These are phyloP conservation scores for Pseudogymnoascus sp. DNA, from an alignment of 2,329 filamentous ascomycete genomes.

Conservation along the genomic window DNA sequence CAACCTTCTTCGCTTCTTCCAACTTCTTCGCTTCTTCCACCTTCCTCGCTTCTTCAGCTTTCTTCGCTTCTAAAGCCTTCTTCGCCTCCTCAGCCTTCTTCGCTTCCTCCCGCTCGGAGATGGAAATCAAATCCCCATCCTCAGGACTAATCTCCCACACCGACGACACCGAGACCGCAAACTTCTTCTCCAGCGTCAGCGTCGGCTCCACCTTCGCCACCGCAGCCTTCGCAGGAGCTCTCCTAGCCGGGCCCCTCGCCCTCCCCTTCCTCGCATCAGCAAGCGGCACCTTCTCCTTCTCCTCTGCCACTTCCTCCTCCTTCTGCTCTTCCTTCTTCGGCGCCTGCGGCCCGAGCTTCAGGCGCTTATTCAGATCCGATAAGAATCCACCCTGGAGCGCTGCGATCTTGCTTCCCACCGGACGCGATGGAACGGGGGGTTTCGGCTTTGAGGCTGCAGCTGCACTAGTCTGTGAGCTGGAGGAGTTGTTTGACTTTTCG, in stretches of 20 bases:
- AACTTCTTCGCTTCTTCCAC: neutral
- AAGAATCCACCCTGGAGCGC: constrained; percentile 86
- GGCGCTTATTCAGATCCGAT: constrained; percentile 81
- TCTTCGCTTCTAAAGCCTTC: neutral
- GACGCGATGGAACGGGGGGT: constrained; percentile 70
- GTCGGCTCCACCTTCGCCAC: constrained; percentile 29
- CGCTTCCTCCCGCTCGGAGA: neutral
- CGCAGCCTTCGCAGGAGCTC: constrained; percentile 49
- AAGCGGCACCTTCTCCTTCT: constrained; percentile 67
- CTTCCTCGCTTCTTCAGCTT: neutral
- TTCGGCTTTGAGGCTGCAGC: constrained; percentile 58
- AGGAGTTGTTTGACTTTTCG: constrained; percentile 21
- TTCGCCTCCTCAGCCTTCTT: neutral
- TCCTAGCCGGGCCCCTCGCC: constrained; percentile 75
- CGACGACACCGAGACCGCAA: constrained; percentile 30
- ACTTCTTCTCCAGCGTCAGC: constrained; percentile 20
- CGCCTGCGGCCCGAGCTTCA: constrained; percentile 76
- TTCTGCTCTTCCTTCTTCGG: constrained; percentile 64
- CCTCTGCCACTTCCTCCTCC: constrained; percentile 46
- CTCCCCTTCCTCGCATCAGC: constrained; percentile 83
- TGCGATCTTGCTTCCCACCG: constrained; percentile 77
- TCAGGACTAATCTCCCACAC: constrained; percentile 46
- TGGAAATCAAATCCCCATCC: constrained; percentile 35
- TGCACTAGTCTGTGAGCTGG: constrained; percentile 32
- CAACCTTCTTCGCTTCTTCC: neutral